These are phyloP conservation scores for Paramecium tetraurelia DNA, from an alignment of 73 alveolate species.

Conservation along the genomic window DNA sequence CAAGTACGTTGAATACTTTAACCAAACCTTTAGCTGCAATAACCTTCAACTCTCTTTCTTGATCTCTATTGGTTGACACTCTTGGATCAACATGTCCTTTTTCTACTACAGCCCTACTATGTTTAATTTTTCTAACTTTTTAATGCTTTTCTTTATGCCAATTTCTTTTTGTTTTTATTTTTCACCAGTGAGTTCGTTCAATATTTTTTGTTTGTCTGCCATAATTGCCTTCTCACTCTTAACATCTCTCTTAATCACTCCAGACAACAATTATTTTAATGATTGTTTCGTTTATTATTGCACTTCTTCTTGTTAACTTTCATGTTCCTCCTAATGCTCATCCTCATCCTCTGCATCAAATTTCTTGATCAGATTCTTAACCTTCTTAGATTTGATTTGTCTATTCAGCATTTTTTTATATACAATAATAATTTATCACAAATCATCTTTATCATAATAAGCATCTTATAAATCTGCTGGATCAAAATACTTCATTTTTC, in stretches of 20 bases:
- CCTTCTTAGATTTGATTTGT: constrained; percentile 4
- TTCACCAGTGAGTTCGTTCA: not conserved
- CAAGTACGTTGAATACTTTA: constrained; percentile 19
- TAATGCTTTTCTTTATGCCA: not conserved
- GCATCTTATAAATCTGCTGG: constrained; percentile 49
- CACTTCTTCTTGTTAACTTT: not conserved
- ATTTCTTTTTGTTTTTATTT: not conserved
- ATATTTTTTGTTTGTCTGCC: constrained; percentile 11
- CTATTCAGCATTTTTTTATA: not conserved
- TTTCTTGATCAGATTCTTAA: not conserved
- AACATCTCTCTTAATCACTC: not conserved
- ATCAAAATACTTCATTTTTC: constrained; percentile 56
- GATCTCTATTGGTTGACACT: not conserved
- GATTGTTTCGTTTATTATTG: not conserved
- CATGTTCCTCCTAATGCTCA: not conserved
- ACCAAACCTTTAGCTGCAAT: constrained; percentile 41
- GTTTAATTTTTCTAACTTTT: not conserved
- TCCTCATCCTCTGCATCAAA: constrained; percentile 33
- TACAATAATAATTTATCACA: constrained; percentile 12
- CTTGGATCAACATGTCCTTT: constrained; percentile 31
- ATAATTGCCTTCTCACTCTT: not conserved
- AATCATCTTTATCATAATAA: constrained; percentile 24
- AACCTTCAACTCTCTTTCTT: constrained; percentile 15
- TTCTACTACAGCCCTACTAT: not conserved
- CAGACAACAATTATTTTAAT: not conserved